Evolutionary conservation across 2,329 filamentous ascomycete genomes (phyloP), one percentile per base, ranked within the genome.

Genomic region (Fusarium neocosmosporiellum): DNA sequence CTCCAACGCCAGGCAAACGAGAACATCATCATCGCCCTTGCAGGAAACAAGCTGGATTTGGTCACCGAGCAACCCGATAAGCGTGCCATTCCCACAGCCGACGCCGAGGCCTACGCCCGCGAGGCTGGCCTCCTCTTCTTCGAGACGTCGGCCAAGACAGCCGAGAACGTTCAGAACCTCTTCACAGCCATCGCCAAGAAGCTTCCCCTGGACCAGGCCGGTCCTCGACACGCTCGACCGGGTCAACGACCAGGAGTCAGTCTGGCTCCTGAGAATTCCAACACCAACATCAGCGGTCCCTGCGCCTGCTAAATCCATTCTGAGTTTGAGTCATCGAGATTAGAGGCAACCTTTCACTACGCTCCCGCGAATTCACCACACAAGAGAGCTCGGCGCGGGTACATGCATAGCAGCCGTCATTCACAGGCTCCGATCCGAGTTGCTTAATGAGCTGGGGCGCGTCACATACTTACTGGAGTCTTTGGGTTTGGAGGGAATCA

Each of bases 131-230:
- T 99, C 7, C 89, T 99, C 62, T 99, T 99, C 88, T 99, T 99
- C 83, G 96, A 99, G 84, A 99, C 96, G 5, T 98, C 95, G 13
- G 96, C 96, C 75, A 99, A 99, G 88, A 98, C 96, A 39, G 93
- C 95, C 66, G 95, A 97, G 85, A 99, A 99, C 78, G 96, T 99
- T 63, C 90, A 92, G 79, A 96, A 98, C 77, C 88, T 99, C 61
- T 99, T 99, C 85, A 98, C 96, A 46, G 95, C 95, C 66, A 98
- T 99, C 81, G 96, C 96, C 71, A 98, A 96, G 92, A 98, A 98
- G 85, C 88, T 99, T 74, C 96, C 96, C 34, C 91, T 98, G 77
- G 96, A 99, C 81, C 96, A 98, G 84, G 95, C 92, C 59, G 96
- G 95, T n/a, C 94, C 96, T 72, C 91, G 96, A 81, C 95, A 95